These are phyloP conservation scores for Solanum chmielewskii DNA, from an alignment of 257 asterid genomes.

Conservation along the genomic window DNA sequence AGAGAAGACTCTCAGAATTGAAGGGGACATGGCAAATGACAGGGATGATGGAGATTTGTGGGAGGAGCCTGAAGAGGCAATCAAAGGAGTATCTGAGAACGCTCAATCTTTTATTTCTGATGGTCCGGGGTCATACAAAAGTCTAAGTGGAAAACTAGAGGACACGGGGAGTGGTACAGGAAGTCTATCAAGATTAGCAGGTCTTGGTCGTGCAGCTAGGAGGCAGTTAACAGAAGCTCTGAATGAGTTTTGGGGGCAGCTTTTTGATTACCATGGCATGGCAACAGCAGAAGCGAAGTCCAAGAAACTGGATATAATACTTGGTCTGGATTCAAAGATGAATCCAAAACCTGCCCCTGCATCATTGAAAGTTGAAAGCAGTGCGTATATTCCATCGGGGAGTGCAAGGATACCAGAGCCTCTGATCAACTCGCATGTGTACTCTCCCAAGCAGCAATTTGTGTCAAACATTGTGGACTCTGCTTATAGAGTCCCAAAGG, in stretches of 20 bases:
- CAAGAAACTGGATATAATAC: conserved; percentile 56
- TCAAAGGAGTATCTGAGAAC: conserved; percentile 37
- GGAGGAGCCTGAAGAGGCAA: conserved; percentile 60
- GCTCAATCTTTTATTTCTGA: conserved; percentile 41
- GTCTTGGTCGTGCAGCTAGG: conserved; percentile 95
- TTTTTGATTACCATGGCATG: conserved; percentile 76
- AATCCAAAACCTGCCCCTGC: conserved; percentile 41
- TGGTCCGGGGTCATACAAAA: conserved; percentile 76
- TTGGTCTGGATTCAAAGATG: conserved; percentile 44
- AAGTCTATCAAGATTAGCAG: conserved; percentile 78
- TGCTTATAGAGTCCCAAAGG: conserved; percentile 31
- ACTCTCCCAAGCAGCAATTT: conserved; percentile 41
- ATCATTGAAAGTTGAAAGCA: conserved; percentile 41
- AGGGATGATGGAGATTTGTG: conserved; percentile 48
- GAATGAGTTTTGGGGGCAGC: conserved; percentile 93
- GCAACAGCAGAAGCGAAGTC: conserved; percentile 62
- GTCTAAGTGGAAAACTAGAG: conserved; percentile 55
- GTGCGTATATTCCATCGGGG: conserved; percentile 37
- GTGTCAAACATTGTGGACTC: conserved; percentile 38
- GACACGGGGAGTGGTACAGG: conserved; percentile 84
- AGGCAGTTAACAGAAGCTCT: conserved; percentile 61
- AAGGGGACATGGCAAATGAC: conserved; percentile 27
- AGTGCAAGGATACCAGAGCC: conserved; percentile 51
- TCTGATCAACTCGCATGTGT: conserved; percentile 30
- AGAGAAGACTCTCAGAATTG: conserved; percentile 34